These are phyloP conservation scores for Aureoboletus auriporus DNA, from an alignment of 768 basidiomycete genomes.

Conservation along the genomic window DNA sequence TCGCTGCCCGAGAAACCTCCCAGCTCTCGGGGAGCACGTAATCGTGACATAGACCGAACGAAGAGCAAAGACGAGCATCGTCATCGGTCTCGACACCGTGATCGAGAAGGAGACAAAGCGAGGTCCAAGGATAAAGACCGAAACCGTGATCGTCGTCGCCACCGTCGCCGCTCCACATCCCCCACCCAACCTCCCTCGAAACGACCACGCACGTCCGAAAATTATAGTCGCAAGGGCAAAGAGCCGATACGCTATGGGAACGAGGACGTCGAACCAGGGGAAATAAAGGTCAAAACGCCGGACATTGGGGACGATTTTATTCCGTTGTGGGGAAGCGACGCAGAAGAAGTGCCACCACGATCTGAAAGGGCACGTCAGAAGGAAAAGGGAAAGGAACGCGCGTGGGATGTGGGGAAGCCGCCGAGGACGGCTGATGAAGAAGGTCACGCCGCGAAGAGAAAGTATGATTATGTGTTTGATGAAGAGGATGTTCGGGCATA, in stretches of 20 bases:
- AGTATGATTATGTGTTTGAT: constrained; percentile 41
- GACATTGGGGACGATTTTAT: constrained; percentile 31
- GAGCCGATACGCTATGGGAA: constrained; percentile 2
- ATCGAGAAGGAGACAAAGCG: constrained; percentile 7
- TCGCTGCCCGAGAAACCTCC: constrained; percentile 16
- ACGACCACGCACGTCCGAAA: constrained; percentile 12
- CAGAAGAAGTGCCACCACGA: constrained; percentile 3
- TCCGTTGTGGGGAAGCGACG: constrained; percentile 21
- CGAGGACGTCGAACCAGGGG: constrained; percentile 8
- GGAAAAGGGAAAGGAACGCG: constrained; percentile 25
- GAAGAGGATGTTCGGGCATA: constrained; percentile 35
- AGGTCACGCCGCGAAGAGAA: constrained; percentile 39
- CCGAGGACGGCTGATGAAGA: constrained; percentile 20
- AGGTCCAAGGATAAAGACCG: constrained; percentile 1
- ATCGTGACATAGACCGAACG: constrained; percentile 12
- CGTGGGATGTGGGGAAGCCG: constrained; percentile 39
- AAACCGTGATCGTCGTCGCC: constrained; percentile 1
- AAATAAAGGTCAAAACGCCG: constrained; percentile 6
- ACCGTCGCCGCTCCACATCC: constrained; percentile 11
- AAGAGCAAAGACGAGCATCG: constrained; percentile 5
- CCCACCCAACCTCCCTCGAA: constrained; percentile 15
- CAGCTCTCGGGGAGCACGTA: constrained; percentile 12
- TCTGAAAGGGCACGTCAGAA: constrained; percentile 19
- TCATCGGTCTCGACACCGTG: constrained; percentile 5
- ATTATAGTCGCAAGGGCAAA: constrained; percentile 14